A percentile compares a stretch with the other conserved stretches of the same genome.
These are phyloP conservation scores for Beauveria asiatica DNA, from an alignment of 2,329 filamentous ascomycete genomes.

Conservation along the genomic window DNA sequence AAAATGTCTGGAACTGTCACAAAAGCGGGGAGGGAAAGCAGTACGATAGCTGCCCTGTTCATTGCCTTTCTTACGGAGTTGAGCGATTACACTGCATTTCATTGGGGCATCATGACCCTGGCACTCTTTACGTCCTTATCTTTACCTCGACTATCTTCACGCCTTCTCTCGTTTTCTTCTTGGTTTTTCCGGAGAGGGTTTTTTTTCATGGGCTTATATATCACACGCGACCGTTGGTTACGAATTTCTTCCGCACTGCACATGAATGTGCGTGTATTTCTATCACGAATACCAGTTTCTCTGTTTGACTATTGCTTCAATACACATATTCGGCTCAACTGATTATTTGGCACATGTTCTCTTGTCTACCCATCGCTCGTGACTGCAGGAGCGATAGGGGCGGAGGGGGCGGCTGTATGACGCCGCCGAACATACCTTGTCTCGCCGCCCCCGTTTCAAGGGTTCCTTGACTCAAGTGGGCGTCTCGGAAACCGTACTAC, in stretches of 20 bases:
- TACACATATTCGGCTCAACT: neutral
- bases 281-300: slow-evolving; percentile 10
- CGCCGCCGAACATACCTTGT: neutral
- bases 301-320: slow-evolving; percentile 9
- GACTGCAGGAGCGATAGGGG: neutral
- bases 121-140: neutral
- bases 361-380: neutral
- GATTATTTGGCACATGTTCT: neutral
- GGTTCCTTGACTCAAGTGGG: neutral
- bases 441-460: slow-evolving; percentile 1
- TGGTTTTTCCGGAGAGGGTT: neutral
- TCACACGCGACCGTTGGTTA: slow-evolving; percentile 6
- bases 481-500: neutral
- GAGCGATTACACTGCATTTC: slow-evolving; percentile 8
- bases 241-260: slow-evolving; percentile 1
- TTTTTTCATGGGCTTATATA: slow-evolving; percentile 2
- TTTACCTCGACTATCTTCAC: neutral
- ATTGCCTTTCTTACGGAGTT: slow-evolving; percentile 5
- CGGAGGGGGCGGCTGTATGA: neutral
- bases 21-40: neutral
- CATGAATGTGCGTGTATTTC: slow-evolving; percentile 6
- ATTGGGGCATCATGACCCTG: neutral
- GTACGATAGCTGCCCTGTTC: neutral
- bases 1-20: neutral
- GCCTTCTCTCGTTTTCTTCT: neutral